These are phyloP conservation scores for Phlyctochytrium bullatum DNA, from an alignment of 192 early-diverging fungal species.

Conservation along the genomic window DNA sequence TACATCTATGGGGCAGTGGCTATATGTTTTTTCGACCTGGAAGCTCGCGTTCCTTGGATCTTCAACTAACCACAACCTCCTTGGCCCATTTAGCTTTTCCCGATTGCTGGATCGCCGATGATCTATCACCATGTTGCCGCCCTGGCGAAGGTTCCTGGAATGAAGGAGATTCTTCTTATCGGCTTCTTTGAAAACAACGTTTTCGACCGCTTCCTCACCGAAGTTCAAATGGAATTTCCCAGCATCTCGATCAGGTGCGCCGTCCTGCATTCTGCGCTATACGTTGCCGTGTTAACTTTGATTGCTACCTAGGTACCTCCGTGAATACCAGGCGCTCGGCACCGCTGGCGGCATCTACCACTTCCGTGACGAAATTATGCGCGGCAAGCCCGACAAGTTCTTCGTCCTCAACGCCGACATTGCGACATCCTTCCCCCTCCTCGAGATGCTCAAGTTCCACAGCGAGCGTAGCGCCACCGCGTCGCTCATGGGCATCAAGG, in stretches of 20 bases:
- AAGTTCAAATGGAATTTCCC: slow-evolving; percentile 84
- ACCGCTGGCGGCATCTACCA: slow-evolving; percentile 98
- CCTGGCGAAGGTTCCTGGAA: slow-evolving; percentile 78
- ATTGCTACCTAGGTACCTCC: slow-evolving; percentile 72
- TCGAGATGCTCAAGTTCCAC: slow-evolving; percentile 82
- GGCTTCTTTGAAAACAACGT: slow-evolving; percentile 97
- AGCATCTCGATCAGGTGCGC: slow-evolving; percentile 76
- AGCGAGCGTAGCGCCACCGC: slow-evolving; percentile 75
- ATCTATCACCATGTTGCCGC: slow-evolving; percentile 97
- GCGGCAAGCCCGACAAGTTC: slow-evolving; percentile 85
- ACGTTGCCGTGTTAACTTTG: background rate
- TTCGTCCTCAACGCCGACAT: slow-evolving; percentile 98
- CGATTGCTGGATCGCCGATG: slow-evolving; percentile 92
- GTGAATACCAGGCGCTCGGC: slow-evolving; percentile 95
- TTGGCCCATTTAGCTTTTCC: slow-evolving; percentile 68
- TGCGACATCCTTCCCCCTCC: slow-evolving; percentile 89
- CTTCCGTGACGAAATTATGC: slow-evolving; percentile 96
- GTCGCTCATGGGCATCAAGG: slow-evolving; percentile 89
- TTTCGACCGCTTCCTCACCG: slow-evolving; percentile 84
- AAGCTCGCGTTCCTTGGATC: too few relatives aligned
- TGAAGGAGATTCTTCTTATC: slow-evolving; percentile 92
- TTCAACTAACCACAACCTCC: too few relatives aligned
- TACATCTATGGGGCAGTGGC: too few relatives aligned
- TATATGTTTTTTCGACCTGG: too few relatives aligned
- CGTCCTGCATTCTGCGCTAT: background rate